phyloP scores from a whole-genome alignment of 768 basidiomycete genomes.

The Clitopilus passeckerianus region DNA sequence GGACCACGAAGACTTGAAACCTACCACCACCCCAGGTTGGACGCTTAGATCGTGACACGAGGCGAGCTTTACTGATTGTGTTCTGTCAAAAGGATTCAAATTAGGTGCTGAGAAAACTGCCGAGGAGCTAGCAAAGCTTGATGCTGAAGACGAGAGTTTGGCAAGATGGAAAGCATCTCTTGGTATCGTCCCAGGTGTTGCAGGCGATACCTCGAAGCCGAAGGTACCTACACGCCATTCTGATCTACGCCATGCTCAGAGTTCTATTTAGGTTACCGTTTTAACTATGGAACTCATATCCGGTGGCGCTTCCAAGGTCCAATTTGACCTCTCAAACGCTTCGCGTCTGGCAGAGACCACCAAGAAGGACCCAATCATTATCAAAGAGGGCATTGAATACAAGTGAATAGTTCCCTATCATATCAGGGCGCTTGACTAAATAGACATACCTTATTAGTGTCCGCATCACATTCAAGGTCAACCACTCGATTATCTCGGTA shows the following conservation, averaged over 20 bases:
- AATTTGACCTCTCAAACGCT: slow-evolving; percentile 59
- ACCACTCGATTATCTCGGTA: slow-evolving; percentile 81
- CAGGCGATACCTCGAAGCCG: slow-evolving; percentile 42
- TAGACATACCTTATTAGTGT: slow-evolving; percentile 41
- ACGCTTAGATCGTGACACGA: slow-evolving; percentile 1
- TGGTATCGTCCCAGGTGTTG: slow-evolving; percentile 63
- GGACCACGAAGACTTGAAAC: slow-evolving; percentile 68
- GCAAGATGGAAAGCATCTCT: slow-evolving; percentile 95
- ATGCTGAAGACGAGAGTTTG: slow-evolving; percentile 89
- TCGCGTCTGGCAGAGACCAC: slow-evolving; percentile 48
- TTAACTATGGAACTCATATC: slow-evolving; percentile 77
- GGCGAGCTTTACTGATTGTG: slow-evolving; percentile 5
- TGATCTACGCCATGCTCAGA: slow-evolving; percentile 1
- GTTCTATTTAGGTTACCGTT: slow-evolving; percentile 55
- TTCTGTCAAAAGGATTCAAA: slow-evolving; percentile 61
- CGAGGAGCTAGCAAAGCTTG: slow-evolving; percentile 82
- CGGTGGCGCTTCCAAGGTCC: slow-evolving; percentile 59
- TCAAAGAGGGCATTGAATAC: slow-evolving; percentile 88
- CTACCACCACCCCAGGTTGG: slow-evolving; percentile 64
- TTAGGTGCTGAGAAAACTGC: slow-evolving; percentile 60
- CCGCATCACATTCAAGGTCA: slow-evolving; percentile 79
- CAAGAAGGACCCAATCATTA: slow-evolving; percentile 64
- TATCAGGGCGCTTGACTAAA: not conserved
- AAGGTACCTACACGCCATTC: slow-evolving; percentile 43
- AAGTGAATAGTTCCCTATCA: slow-evolving; percentile 46